These are phyloP conservation scores for Linderina pennispora DNA, from an alignment of 192 early-diverging fungal species.

Conservation along the genomic window DNA sequence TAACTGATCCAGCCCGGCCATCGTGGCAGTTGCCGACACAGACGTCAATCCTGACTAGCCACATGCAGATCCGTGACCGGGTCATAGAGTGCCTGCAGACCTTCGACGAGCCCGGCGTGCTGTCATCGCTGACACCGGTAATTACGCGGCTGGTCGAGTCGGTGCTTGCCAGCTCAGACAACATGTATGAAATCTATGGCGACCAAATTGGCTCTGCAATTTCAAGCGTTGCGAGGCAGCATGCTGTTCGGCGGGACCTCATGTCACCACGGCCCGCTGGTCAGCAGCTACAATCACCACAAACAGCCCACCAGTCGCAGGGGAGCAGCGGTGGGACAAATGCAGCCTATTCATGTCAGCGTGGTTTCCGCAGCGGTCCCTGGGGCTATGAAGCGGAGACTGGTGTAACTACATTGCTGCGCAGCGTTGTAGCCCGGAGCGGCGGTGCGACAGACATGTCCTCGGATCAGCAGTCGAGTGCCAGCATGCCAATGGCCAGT, in stretches of 20 bases:
- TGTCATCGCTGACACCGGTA: conserved; percentile 5
- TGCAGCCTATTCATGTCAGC: conserved; percentile 5
- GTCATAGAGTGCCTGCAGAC: conserved; percentile 18
- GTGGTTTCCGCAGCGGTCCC: conserved; percentile 15
- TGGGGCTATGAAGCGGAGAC: conserved; percentile 43
- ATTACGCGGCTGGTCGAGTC: conserved; percentile 23
- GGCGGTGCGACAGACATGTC: not conserved
- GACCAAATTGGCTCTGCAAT: conserved; percentile 6
- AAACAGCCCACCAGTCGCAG: too few relatives aligned
- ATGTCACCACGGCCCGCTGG: too few relatives aligned
- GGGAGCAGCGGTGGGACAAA: too few relatives aligned
- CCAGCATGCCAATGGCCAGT: conserved; percentile 1
- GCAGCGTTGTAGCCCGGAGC: conserved; percentile 1
- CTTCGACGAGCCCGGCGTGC: not conserved
- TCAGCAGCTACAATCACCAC: too few relatives aligned
- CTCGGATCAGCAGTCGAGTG: not conserved
- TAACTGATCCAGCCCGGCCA: conserved; percentile 3
- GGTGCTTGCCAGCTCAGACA: conserved; percentile 14
- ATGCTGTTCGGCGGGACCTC: too few relatives aligned
- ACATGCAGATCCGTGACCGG: conserved; percentile 20
- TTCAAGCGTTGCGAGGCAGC: not conserved
- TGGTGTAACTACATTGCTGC: conserved; percentile 33
- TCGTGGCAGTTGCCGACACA: conserved; percentile 7
- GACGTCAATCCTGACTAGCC: conserved; percentile 10
- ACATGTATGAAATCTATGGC: conserved; percentile 15